Percentiles rank a stretch among this genome's conserved stretches.
Conservation (phyloP, 164 flowering plant genomes). For the Berberis thunbergii region DNA sequence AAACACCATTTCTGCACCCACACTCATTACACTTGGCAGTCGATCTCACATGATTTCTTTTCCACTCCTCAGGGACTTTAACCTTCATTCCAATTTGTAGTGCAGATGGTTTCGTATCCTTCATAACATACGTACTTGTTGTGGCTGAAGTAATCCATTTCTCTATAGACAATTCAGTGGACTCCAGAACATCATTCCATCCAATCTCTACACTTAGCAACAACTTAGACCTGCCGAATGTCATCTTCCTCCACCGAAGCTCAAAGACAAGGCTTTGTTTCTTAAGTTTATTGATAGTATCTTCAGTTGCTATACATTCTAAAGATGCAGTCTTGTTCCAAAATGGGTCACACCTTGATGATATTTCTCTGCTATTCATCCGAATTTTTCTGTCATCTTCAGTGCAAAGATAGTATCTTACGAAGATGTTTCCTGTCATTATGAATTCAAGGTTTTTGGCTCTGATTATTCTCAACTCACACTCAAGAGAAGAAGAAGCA, state of each 20-base stretch:
- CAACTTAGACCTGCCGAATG: slow-evolving; percentile 28
- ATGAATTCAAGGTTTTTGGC: slow-evolving; percentile 3
- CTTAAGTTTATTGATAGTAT: slow-evolving; percentile 25
- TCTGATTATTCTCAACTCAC: slow-evolving; percentile 6
- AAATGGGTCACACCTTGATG: slow-evolving; percentile 17
- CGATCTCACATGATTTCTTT: background rate
- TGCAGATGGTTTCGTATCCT: slow-evolving; percentile 16
- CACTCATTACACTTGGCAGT: slow-evolving; percentile 10
- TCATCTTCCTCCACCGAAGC: slow-evolving; percentile 39
- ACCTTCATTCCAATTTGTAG: slow-evolving; percentile 17
- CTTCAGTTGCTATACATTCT: slow-evolving; percentile 32
- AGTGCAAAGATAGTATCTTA: slow-evolving; percentile 33
- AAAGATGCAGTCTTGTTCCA: slow-evolving; percentile 48
- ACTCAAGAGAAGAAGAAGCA: no score
- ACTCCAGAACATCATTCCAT: slow-evolving; percentile 45
- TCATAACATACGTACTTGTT: background rate
- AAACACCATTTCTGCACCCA: slow-evolving; percentile 19
- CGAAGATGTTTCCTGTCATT: slow-evolving; percentile 1
- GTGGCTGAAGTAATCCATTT: slow-evolving; percentile 26
- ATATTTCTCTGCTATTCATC: slow-evolving; percentile 37
- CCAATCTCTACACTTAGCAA: slow-evolving; percentile 47
- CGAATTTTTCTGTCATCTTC: slow-evolving; percentile 33
- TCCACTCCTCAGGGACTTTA: background rate
- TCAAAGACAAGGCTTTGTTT: slow-evolving; percentile 43
- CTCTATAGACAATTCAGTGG: slow-evolving; percentile 34